Evolutionary conservation across 2,329 filamentous ascomycete genomes (phyloP).

Genomic region (Aspergillus flavus): DNA sequence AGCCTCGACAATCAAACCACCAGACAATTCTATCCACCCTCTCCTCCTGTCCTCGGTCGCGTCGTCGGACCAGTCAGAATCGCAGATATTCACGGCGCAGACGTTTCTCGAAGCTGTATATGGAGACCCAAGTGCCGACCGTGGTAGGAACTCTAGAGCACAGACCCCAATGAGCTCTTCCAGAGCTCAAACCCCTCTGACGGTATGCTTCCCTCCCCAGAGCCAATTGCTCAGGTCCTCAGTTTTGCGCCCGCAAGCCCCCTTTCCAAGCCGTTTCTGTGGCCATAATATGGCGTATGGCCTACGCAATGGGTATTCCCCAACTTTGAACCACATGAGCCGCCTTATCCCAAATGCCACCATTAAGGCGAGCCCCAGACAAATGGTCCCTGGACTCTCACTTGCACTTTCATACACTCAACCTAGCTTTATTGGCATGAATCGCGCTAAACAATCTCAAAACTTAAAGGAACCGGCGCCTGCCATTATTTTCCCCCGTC

Average conservation of each 20-base stretch:
- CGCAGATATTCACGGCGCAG: constrained; percentile 71
- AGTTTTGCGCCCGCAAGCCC: constrained; percentile 17
- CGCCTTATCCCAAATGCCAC: constrained; percentile 6
- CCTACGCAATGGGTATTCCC: neutral
- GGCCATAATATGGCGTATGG: neutral
- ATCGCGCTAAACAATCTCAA: constrained; percentile 41
- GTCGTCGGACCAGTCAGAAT: constrained; percentile 78
- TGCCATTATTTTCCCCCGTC: constrained; percentile 59
- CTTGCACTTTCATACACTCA: constrained; percentile 29
- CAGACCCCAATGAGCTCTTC: constrained; percentile 66
- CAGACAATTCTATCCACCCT: constrained; percentile 54
- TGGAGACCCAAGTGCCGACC: constrained; percentile 62
- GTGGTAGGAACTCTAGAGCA: constrained; percentile 65
- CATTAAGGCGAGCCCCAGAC: constrained; percentile 16
- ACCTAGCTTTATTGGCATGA: constrained; percentile 23
- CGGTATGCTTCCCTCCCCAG: constrained; percentile 43
- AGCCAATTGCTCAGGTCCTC: constrained; percentile 23
- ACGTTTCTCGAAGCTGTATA: constrained; percentile 80
- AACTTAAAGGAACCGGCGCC: constrained; percentile 59
- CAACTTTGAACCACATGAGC: constrained; percentile 11
- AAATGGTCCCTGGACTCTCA: constrained; percentile 15
- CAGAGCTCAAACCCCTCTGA: constrained; percentile 47
- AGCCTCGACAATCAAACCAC: constrained; percentile 69
- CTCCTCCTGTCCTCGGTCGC: constrained; percentile 73
- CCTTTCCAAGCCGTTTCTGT: constrained; percentile 5